Percentiles rank a stretch among this genome's conserved stretches.
phyloP scores from a whole-genome alignment of 805 yeast genomes.

The Zygoascus flipseniorum region DNA sequence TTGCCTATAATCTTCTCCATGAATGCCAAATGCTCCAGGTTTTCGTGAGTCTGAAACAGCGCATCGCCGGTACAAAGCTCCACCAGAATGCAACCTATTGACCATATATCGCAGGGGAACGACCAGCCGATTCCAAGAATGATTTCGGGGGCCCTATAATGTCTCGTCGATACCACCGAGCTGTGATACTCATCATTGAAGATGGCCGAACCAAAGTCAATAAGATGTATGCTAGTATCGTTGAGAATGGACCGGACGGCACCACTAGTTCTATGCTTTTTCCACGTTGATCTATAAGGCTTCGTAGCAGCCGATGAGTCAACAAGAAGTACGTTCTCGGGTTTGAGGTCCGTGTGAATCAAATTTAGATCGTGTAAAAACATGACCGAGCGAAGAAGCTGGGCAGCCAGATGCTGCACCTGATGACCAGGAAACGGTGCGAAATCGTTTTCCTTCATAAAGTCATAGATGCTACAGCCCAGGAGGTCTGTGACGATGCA shows the following conservation, averaged over 20 bases:
- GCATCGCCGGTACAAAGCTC: slow-evolving; percentile 94
- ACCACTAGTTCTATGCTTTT: slow-evolving; percentile 20
- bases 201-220: slow-evolving; percentile 96
- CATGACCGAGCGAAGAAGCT: slow-evolving; percentile 74
- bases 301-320: slow-evolving; percentile 40
- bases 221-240: slow-evolving; percentile 77
- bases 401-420: slow-evolving; percentile 81
- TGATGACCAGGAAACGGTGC: slow-evolving; percentile 93
- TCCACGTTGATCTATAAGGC: slow-evolving; percentile 15
- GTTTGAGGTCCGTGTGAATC: slow-evolving; percentile 94
- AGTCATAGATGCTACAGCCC: slow-evolving; percentile 82
- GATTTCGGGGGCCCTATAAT: slow-evolving; percentile 95
- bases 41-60: slow-evolving; percentile 88
- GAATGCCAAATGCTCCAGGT: slow-evolving; percentile 88
- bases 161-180: slow-evolving; percentile 86
- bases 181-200: slow-evolving; percentile 93
- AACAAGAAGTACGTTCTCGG: slow-evolving; percentile 78
- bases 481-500: slow-evolving; percentile 86
- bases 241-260: slow-evolving; percentile 39
- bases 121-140: slow-evolving; percentile 96
- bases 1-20: slow-evolving; percentile 72
- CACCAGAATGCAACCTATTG: slow-evolving; percentile 85
- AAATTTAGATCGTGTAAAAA: slow-evolving; percentile 83
- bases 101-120: slow-evolving; percentile 95
- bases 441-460: slow-evolving; percentile 73